Percentiles rank a stretch among this genome's conserved stretches.
phyloP scores from a whole-genome alignment of 202 grass and related monocot species.

The Digitaria exilis region DNA sequence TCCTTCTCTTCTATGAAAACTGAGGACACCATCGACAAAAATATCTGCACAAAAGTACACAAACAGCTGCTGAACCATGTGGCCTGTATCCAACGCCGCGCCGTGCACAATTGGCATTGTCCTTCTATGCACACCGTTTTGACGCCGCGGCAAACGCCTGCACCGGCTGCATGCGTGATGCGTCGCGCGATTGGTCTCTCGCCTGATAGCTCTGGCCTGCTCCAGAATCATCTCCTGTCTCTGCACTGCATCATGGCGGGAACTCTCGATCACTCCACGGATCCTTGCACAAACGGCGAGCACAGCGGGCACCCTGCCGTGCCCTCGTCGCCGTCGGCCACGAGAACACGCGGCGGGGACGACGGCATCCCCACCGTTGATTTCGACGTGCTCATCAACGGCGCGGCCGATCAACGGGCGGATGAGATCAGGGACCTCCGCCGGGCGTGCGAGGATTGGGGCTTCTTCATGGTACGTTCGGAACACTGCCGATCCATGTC shows the following conservation, averaged over 20 bases:
- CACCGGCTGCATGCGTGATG: too few relatives aligned
- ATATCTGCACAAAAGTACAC: neutral
- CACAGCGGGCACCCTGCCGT: neutral
- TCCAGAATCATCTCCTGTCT: neutral
- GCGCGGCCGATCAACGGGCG: constrained; percentile 42
- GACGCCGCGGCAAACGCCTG: neutral
- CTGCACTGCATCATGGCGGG: neutral
- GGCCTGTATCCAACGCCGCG: neutral
- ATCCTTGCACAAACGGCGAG: neutral
- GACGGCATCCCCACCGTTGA: constrained; percentile 61
- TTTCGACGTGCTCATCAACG: constrained; percentile 51
- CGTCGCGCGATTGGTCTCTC: neutral
- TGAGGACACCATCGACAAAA: neutral
- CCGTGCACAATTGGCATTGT: neutral
- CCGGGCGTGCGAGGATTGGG: constrained; percentile 76
- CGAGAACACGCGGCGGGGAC: neutral
- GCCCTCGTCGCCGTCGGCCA: constrained; percentile 9
- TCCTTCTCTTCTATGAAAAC: neutral
- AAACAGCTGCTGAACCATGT: neutral
- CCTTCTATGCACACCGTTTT: neutral
- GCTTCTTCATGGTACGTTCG: constrained; percentile 77
- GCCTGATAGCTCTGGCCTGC: neutral
- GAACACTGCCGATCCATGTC: neutral
- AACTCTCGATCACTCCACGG: neutral
- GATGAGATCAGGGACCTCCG: constrained; percentile 46